A percentile compares a stretch with the other conserved stretches of the same genome.
phyloP scores from a whole-genome alignment of 306 rosid species.

The Quercus ilex region DNA sequence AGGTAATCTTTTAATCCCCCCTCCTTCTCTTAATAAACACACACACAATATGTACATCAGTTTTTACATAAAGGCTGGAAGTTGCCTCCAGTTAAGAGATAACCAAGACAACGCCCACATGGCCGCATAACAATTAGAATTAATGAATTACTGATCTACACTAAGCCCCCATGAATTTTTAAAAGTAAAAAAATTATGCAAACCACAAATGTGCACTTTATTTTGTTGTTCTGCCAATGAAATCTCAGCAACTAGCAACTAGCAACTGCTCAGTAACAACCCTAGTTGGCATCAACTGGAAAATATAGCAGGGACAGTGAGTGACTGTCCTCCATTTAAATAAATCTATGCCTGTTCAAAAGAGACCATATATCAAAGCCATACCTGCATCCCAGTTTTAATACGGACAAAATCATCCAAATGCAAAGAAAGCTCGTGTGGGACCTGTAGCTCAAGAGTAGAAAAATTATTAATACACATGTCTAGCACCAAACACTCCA shows the following conservation, averaged over 20 bases:
- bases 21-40: no score
- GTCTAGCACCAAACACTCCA: background rate
- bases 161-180: no score
- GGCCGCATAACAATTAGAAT: no score
- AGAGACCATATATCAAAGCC: constrained; percentile 6
- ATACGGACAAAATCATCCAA: constrained; percentile 75
- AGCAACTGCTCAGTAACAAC: constrained; percentile 4
- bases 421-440: constrained; percentile 58
- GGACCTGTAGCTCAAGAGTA: constrained; percentile 55
- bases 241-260: constrained; percentile 2
- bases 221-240: background rate
- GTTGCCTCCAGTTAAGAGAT: no score
- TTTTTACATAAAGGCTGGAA: no score
- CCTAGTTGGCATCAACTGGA: background rate
- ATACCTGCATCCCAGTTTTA: constrained; percentile 84
- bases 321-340: background rate
- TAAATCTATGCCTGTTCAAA: background rate
- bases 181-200: no score
- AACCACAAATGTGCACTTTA: no score
- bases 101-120: no score
- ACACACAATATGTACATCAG: no score
- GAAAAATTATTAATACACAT: constrained; percentile 1
- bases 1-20: no score
- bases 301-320: background rate
- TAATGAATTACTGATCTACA: no score